Base-by-base conservation (phyloP, 257 asterid genomes). In the Linaria vulgaris region DNA sequence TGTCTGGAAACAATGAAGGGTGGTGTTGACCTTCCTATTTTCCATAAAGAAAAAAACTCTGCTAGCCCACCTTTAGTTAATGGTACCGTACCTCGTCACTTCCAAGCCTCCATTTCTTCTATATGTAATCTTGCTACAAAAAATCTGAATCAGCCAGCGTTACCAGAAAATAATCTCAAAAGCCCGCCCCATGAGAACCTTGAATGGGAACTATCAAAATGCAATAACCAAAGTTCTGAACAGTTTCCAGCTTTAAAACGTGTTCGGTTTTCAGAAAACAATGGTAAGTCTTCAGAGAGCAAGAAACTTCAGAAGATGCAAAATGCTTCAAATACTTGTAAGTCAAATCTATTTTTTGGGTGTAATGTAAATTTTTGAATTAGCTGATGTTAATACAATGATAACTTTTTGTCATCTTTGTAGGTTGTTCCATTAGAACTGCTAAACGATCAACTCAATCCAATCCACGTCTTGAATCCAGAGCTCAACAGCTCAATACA, bases 341-440 rank as follows among this genome's bases (percentile, higher is more conserved):
- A 82, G 91, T 53, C 58, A 71, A 54, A 56, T 61, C 50, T 17
- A 66, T 31, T 74, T 61, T 72, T 61, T 39, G 60, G 21, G 34
- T 69, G 23, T 59, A 34, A 21, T 25, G 21, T 47, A 44, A n/a
- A 49, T 55, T 30, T 16, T 56, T 64, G 15, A 54, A 61, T 49
- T 63, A 34, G 59, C 60, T 46, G 74, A 56, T 67, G 55, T 44
- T 72, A 66, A 41, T 56, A 52, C 16, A 30, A 16, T 45, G n/a
- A 68, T 43, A 41, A 34, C 48, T 60, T 65, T 71, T 45, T 46
- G 76, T 25, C 23, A 61, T 69, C 38, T 65, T 59, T 79, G 75
- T 82, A 88, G 96, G 85, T 73, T 66, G 41, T 63, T 59, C 71
- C 20, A 72, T 69, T 55, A 75, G 69, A 74, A 73, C 77, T 76